Base-by-base conservation (phyloP, 305 asterid species). In the Ruellia speciosa region DNA sequence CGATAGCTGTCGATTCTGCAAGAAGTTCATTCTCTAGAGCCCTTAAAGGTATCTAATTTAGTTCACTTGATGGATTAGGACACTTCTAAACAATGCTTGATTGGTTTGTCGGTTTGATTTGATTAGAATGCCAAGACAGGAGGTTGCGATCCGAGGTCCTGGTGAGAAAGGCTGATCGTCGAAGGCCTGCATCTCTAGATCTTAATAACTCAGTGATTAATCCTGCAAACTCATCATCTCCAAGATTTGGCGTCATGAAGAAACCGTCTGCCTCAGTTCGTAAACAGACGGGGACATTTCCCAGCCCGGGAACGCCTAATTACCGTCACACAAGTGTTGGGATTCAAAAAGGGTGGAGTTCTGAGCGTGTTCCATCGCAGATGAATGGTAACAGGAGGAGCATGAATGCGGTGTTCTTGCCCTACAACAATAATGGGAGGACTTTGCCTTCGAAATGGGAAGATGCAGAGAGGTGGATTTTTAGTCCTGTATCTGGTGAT, bases 401-500 rank as follows among this genome's bases (percentile, higher is more conserved):
- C 54, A 58, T 73, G 34, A 83, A 70, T 58, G 67, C 77, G 33
- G 74, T 77, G 19, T 74, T 90, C 75, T 55, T 85, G 72, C 93
- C 94, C 64, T 83, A 76, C 66, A 70, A 74, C 65, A 71, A 72
- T 64, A 84, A 70, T 34, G 95, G 96, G 14, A 88, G 79, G 69
- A 71, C 85, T 15, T 58, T 90, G 75, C 98, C 98, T 73, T 90
- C 96, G 2, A 88, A 90, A 72, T 90, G 98, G 98, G 98, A 90
- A 64, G 96, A 90, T 76, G 98, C 98, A 16, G 98, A 90, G 82
- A 77, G 98, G 69, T 90, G 98, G 98, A 90, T 90, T 61, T 75
- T 83, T 43, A 90, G 98, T 58, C 98, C 98, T 0, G 71, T 85
- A 0, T 77, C 84, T 0, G 96, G 89, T 16, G 95, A 90, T 58